Evolutionary conservation across 1,284 basidiomycete species (phyloP), one percentile per base, ranked within the genome.

Genomic region (Malassezia psittaci): DNA sequence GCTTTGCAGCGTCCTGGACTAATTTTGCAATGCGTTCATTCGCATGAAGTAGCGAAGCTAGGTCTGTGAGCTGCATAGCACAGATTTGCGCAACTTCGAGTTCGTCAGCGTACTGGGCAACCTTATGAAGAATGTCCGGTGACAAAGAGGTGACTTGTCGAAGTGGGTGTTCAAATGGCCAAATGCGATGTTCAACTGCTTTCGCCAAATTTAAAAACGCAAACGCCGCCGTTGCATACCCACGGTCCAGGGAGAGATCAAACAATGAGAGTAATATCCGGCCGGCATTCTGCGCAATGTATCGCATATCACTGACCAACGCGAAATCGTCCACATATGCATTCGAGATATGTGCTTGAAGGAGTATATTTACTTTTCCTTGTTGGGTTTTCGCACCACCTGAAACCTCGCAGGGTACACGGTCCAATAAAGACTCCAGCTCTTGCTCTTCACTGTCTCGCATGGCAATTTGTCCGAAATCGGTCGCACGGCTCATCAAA

Each of bases 381-480:
- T 84, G 80, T 52, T 79, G 82, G n/a, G 84, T 87, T 57, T 87
- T 83, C 5, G 83, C 82, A 5, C 86, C 87, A 18, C 82, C 86
- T 82, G 88, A 69, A 32, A 60, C 67, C 48, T 72, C 59, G 57
- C 71, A 74, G 0, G 71, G 68, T 9, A 79, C 78, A 51, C 79
- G 77, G 51, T 83, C 79, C 77, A 84, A 80, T 58, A 96, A 77
- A 42, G 77, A 77, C 60, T 87, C 83, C 9, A 99, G 79, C 74
- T 99, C 94, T 56, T 85, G 80, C 24, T 85, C 77, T 76, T 99
- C 96, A 18, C 83, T 85, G 68, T 96, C 94, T 56, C 94, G 83
- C 7, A 90, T 79, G 78, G 94, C 87, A 48, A 99, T 85, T 79
- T 99, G 94, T 58, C 89, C 83, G 69, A 98, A 99, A 86, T 99